phyloP scores from a whole-genome alignment of 148 eudicot genomes.

The Vaccinium darrowii region DNA sequence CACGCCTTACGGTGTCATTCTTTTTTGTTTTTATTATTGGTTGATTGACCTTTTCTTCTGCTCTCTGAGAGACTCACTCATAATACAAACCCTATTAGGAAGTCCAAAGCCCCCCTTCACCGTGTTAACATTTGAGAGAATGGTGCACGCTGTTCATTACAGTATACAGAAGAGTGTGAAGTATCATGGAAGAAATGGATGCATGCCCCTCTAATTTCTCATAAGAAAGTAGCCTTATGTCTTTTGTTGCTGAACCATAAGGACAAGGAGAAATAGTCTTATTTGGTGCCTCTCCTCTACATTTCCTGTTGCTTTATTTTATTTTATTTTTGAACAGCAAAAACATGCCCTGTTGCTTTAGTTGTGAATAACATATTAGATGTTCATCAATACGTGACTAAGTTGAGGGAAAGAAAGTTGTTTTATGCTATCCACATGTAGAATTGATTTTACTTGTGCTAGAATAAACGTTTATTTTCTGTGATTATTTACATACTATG shows the following conservation, averaged over 20 bases:
- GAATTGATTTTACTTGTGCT: background rate
- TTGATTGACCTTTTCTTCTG: background rate
- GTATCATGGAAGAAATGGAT: background rate
- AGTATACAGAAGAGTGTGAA: background rate
- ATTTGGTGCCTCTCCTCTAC: background rate
- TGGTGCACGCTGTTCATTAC: background rate
- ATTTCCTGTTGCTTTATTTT: background rate
- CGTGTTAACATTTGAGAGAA: background rate
- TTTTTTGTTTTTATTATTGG: background rate
- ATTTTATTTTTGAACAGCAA: too few species aligned
- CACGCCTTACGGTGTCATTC: background rate
- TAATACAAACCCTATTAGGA: background rate
- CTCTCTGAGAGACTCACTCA: background rate
- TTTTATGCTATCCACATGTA: background rate
- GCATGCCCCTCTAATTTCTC: background rate
- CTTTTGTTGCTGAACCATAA: background rate
- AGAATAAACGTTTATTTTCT: background rate
- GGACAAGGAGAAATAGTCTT: background rate
- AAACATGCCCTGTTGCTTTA: background rate
- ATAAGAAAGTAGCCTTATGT: background rate
- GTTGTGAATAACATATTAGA: background rate
- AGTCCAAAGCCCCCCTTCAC: background rate
- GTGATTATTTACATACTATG: background rate
- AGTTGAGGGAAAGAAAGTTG: background rate
- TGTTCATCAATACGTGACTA: background rate